Base-by-base conservation (phyloP, 192 early-diverging fungal genomes). In the Coemansia sp. region DNA sequence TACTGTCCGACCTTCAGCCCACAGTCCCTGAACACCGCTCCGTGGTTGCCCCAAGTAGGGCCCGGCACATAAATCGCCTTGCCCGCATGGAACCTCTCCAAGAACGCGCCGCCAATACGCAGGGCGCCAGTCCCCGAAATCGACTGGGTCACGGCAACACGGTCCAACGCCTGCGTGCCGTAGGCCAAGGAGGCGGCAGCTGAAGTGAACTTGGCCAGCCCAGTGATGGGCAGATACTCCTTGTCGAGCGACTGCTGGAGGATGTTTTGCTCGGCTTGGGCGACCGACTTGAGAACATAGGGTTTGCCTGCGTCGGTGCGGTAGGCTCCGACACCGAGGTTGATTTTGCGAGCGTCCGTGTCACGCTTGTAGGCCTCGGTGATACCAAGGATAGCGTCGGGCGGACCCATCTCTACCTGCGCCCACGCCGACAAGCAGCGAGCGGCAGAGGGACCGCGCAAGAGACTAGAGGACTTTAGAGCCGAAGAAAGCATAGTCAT, bases 1-100 rank as follows among this genome's bases (percentile, higher is more conserved):
- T 99, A 98, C 74, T 89, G 84, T 46, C 83, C 88, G 23, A 97
- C 91, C 77, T 93, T 88, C 36, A 99, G 78, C 34, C 94, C 95
- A 34, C 94, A 86, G 74, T 96, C 92, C 63, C 88, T 83, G 89
- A 98, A 95, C 63, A 99, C 93, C 48, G 94, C 89, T 25, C 84
- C 91, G 80, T 99, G 98, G 89, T 99, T 99, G 61, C 95, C 96
- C 96, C 95, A 99, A 66, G 91, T 94, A 69, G 97, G 97, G 61
- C 89, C 93, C 42, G 97, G 95, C 50, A 99, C 82, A 74, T 94
- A 92, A 62, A 97, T 91, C 71, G 90, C 93, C 73, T 87, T 89
- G 53, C 89, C 83, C 64, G 87, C 82, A 86, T 89, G 94, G 84
- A 90, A 97, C 17, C 88, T 76, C 64, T 75, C 72, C 64, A 99